Evolutionary conservation across 768 basidiomycete species (phyloP), one percentile per base, ranked within the genome.

Genomic region (Sistotremastrum suecicum): DNA sequence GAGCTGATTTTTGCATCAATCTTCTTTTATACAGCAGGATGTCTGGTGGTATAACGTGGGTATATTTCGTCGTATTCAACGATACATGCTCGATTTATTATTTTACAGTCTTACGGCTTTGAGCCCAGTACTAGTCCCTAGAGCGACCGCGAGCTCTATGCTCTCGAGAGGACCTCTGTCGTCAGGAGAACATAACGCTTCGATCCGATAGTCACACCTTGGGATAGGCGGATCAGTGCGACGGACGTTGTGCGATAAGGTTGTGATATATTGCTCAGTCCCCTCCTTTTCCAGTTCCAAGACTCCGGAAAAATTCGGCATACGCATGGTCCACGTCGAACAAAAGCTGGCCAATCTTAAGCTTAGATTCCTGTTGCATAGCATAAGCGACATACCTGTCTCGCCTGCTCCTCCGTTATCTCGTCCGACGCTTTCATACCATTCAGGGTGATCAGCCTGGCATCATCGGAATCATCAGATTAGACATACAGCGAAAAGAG

Each of bases 311-410:
- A 66, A 90, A 91, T 61, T 94, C 86, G 11, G 85, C 83, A 56
- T 98, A 98, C 0, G 94, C 91, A 55, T 94, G 80, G 53, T 98
- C 92, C 44, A 95, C 87, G 56, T 98, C 94, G 56, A 97, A 98
- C n/a, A 88, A 68, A 49, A 98, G 70, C 87, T 95, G 48, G 4
- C 11, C 28, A 38, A 4, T 10, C 29, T 36, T 7, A 9, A 34
- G 29, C 43, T 10, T 37, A 9, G 49, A 2, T 2, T 28, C 11
- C 37, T 33, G 12, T 32, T 36, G 39, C 20, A 3, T 3, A 6
- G 41, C 9, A 43, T 29, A 29, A 39, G 38, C 12, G 40, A 60
- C 68, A 39, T 46, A 84, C 89, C 74, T 97, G 91, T 48, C 95
- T 68, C 3, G 87, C 82, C 56, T 99, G 91, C 49, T 98, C 94